Evolutionary conservation across 345 rosid genomes (phyloP).

Genomic region (Dipteronia dyeriana): DNA sequence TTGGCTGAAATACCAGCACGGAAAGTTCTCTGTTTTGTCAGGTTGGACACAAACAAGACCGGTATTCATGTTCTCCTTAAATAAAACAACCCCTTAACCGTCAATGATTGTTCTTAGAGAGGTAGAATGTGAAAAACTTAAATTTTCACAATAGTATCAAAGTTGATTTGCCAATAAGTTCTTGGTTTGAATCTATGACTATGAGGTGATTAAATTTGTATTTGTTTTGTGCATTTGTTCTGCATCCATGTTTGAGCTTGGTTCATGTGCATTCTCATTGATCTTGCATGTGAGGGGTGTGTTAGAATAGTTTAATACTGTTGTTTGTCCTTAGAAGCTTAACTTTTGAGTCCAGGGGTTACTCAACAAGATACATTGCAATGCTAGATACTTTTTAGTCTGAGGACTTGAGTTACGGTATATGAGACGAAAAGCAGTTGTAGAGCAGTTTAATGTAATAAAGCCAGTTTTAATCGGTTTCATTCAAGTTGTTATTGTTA

Average conservation of each 20-base stretch:
- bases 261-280: neutral
- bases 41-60: neutral
- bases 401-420: neutral
- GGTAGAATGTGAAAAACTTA: too few species aligned
- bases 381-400: neutral
- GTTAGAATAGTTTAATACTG: neutral
- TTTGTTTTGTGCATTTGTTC: neutral
- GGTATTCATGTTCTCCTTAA: neutral
- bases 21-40: too few species aligned
- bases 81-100: neutral
- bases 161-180: neutral
- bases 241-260: neutral
- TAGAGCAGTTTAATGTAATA: slow-evolving; percentile 2
- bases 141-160: neutral
- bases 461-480: neutral
- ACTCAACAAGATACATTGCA: neutral
- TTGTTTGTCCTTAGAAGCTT: neutral
- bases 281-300: neutral
- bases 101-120: neutral
- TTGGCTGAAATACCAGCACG: neutral
- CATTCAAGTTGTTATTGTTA: neutral
- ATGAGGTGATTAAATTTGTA: neutral
- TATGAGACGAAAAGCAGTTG: neutral
- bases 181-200: neutral
- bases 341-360: neutral